Conservation (phyloP, 768 basidiomycete species). For the Piloderma croceum region DNA sequence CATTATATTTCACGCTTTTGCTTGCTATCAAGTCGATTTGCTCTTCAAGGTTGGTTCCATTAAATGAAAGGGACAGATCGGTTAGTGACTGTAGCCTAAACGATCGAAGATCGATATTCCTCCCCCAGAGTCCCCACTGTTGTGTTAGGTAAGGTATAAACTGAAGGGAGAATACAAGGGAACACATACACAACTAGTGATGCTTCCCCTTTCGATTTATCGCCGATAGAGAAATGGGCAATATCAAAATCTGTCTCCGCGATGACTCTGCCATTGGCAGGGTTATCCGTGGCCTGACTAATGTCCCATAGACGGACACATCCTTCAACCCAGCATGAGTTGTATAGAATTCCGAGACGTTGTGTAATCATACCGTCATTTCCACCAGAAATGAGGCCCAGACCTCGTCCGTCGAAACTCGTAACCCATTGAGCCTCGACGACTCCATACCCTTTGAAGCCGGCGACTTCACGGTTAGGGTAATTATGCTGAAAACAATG, state of each 20-base stretch:
- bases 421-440: conserved; percentile 51
- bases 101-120: conserved; percentile 42
- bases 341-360: neutral
- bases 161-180: conserved; percentile 1
- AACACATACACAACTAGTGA: conserved; percentile 54
- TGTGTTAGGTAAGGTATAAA: neutral
- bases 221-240: conserved; percentile 53
- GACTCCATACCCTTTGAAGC: conserved; percentile 40
- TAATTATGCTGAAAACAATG: conserved; percentile 46
- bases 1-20: no score
- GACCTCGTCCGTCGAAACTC: conserved; percentile 26
- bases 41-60: no score
- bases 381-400: conserved; percentile 57
- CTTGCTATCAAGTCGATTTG: no score
- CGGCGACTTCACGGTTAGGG: conserved; percentile 22
- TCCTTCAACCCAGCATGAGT: conserved; percentile 32
- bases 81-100: no score
- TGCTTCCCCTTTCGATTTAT: conserved; percentile 45
- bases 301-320: conserved; percentile 68
- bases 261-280: conserved; percentile 42
- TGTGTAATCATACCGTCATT: conserved; percentile 47
- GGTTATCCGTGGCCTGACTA: conserved; percentile 30
- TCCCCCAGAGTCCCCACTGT: conserved; percentile 46
- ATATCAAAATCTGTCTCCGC: conserved; percentile 54
- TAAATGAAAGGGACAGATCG: no score